These are phyloP conservation scores for Trametes maxima DNA, from an alignment of 768 basidiomycete species.

Conservation along the genomic window DNA sequence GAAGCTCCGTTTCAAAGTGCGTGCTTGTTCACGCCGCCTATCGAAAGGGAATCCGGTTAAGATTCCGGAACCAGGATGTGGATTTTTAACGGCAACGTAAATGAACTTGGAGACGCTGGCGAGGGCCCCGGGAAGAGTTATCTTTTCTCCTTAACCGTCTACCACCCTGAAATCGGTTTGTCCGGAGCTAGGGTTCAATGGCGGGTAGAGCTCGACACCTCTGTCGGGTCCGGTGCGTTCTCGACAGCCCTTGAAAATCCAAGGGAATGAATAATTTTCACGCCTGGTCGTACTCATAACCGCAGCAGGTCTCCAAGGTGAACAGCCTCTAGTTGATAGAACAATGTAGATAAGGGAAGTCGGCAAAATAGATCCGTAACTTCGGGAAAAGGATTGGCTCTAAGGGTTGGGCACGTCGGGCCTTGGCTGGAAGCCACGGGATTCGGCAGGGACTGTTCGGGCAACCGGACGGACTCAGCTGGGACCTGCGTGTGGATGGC, in stretches of 20 bases:
- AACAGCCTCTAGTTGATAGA: slow-evolving; percentile 81
- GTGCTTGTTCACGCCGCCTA: slow-evolving; percentile 63
- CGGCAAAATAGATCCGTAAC: slow-evolving; percentile 82
- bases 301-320: slow-evolving; percentile 82
- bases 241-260: slow-evolving; percentile 81
- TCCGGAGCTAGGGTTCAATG: slow-evolving; percentile 75
- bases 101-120: slow-evolving; percentile 62
- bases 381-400: slow-evolving; percentile 81
- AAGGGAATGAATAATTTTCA: slow-evolving; percentile 72
- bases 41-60: slow-evolving; percentile 81
- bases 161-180: slow-evolving; percentile 74
- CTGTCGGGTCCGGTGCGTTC: slow-evolving; percentile 74
- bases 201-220: slow-evolving; percentile 71
- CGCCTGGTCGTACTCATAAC: slow-evolving; percentile 77
- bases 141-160: slow-evolving; percentile 79
- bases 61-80: slow-evolving; percentile 78
- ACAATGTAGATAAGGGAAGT: slow-evolving; percentile 82
- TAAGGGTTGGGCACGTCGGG: slow-evolving; percentile 80
- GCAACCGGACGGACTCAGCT: slow-evolving; percentile 50
- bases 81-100: slow-evolving; percentile 71
- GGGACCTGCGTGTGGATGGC: slow-evolving; percentile 45
- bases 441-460: slow-evolving; percentile 70
- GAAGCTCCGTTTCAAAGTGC: slow-evolving; percentile 72
- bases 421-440: slow-evolving; percentile 72
- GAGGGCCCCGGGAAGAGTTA: slow-evolving; percentile 76